These are phyloP conservation scores for Populus tomentosa DNA, from an alignment of 441 rosid genomes.

Conservation along the genomic window DNA sequence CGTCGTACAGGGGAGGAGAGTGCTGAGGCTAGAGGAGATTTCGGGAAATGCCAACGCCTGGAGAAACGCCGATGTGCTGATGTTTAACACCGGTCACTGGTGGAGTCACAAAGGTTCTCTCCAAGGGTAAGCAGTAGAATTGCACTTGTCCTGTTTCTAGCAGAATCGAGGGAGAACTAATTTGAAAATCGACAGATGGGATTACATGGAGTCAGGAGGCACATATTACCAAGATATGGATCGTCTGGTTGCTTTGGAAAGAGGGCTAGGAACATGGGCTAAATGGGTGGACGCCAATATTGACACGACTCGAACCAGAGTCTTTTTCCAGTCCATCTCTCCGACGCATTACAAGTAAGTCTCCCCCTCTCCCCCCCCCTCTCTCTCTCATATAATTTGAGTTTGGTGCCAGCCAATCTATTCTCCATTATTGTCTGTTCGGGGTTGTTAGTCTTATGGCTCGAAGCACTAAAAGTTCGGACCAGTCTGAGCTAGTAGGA, in stretches of 20 bases:
- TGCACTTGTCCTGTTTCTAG: neutral
- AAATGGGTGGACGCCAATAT: slow-evolving; percentile 62
- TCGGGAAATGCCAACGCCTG: slow-evolving; percentile 54
- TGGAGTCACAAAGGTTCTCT: slow-evolving; percentile 74
- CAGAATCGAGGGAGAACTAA: neutral
- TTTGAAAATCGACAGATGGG: slow-evolving; percentile 61
- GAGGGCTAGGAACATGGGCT: slow-evolving; percentile 81
- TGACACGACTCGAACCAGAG: slow-evolving; percentile 47
- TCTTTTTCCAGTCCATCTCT: slow-evolving; percentile 78
- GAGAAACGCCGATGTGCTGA: slow-evolving; percentile 56
- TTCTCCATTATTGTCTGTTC: slow-evolving; percentile 9
- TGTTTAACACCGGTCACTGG: slow-evolving; percentile 94
- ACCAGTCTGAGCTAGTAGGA: slow-evolving; percentile 14
- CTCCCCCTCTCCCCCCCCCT: slow-evolving; percentile 14
- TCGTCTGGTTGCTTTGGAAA: slow-evolving; percentile 67
- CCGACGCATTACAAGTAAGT: slow-evolving; percentile 81
- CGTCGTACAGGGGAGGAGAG: slow-evolving; percentile 49
- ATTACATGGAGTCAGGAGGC: slow-evolving; percentile 76
- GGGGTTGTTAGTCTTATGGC: slow-evolving; percentile 5
- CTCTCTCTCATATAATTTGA: neutral
- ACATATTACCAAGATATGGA: slow-evolving; percentile 74
- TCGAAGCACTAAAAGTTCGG: slow-evolving; percentile 23
- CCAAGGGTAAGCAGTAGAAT: slow-evolving; percentile 49
- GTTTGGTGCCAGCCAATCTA: neutral
- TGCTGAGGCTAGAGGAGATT: slow-evolving; percentile 63